A percentile compares a stretch with the other conserved stretches of the same genome.
phyloP scores from a whole-genome alignment of 306 rosid species.

The Malus sieversii region DNA sequence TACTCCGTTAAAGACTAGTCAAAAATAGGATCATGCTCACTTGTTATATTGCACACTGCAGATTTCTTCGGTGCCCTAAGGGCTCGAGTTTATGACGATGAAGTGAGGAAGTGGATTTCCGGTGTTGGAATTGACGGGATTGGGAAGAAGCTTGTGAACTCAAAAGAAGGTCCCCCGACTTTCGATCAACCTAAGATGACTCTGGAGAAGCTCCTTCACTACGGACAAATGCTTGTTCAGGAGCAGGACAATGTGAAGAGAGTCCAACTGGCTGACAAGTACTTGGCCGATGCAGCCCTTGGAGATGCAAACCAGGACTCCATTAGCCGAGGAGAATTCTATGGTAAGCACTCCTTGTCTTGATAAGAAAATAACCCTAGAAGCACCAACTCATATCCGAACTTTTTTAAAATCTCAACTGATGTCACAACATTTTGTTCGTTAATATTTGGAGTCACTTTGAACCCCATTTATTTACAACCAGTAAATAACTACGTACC shows the following conservation, averaged over 20 bases:
- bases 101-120: conserved; percentile 48
- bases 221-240: conserved; percentile 44
- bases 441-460: neutral
- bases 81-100: conserved; percentile 49
- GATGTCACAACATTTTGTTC: neutral
- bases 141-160: conserved; percentile 52
- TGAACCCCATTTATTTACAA: neutral
- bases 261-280: conserved; percentile 42
- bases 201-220: conserved; percentile 38
- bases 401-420: neutral
- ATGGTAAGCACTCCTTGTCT: conserved; percentile 21
- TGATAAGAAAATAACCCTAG: neutral
- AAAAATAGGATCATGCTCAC: neutral
- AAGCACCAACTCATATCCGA: neutral
- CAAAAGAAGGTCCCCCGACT: conserved; percentile 47
- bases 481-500: neutral
- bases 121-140: conserved; percentile 36
- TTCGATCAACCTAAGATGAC: conserved; percentile 53
- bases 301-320: conserved; percentile 43
- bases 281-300: conserved; percentile 41
- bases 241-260: conserved; percentile 53
- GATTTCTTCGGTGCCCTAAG: conserved; percentile 50
- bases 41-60: conserved; percentile 14
- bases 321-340: conserved; percentile 28
- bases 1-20: neutral